Evolutionary conservation across 306 rosid genomes (phyloP), one percentile per base, ranked within the genome.

Genomic region (Citrullus mucosospermus): DNA sequence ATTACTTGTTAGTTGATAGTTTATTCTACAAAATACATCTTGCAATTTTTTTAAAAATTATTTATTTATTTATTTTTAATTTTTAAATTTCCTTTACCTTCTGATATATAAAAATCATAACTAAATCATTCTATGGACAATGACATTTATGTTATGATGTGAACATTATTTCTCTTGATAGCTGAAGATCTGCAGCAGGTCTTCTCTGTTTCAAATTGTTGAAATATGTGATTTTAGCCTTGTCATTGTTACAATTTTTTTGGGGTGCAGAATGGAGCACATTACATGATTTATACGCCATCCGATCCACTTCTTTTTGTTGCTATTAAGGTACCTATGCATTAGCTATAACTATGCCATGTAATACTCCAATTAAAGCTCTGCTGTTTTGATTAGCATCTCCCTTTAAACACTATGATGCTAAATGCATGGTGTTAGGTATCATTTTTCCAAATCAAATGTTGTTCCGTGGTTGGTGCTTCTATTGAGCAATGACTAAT

Each of bases 281-380:
- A 78, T 70, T 91, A 93, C 86, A 86, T 93, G 93, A 88, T 93
- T 80, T 92, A 93, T 81, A 93, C 98, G 28, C 96, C 91, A 50
- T 86, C 98, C 28, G 94, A 93, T 81, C 97, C 98, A 44, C 93
- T 94, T 84, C 91, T 88, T 79, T 88, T 88, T 81, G 91, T 86
- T 55, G 89, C 79, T 68, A 85, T 69, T 10, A 88, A 83, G 89
- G 91, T 88, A 77, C 76, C 76, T 46, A 25, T 44, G 20, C 46
- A 15, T 25, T 70, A 50, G 18, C 57, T 70, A 70, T 13, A 70
- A 43, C 38, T 22, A 2, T 43, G 39, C 39, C 34, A 39, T 68
- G 17, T 68, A n/a, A n/a, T 13, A 39, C 74, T 67, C 30, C 53
- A 41, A 68, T 11, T 9, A n/a, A 28, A 41, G 54, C 54, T 1